These are phyloP conservation scores for Paramecium caudatum DNA, from an alignment of 73 alveolate genomes.

Conservation along the genomic window DNA sequence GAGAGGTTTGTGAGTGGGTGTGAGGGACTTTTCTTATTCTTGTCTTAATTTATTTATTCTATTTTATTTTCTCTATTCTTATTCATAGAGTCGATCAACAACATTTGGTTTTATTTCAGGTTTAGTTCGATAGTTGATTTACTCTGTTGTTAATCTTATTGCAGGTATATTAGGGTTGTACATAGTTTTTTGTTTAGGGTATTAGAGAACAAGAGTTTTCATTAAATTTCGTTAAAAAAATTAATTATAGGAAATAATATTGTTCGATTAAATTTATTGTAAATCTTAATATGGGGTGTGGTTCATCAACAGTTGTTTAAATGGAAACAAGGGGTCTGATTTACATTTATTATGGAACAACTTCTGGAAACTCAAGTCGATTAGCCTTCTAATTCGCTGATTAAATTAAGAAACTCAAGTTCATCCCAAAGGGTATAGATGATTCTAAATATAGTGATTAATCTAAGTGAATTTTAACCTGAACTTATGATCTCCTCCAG, in stretches of 20 bases:
- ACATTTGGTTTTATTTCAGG: not conserved
- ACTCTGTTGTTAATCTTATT: not conserved
- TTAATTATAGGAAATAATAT: not conserved
- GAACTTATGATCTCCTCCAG: not conserved
- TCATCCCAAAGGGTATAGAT: constrained; percentile 56
- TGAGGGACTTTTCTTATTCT: not conserved
- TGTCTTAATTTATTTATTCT: not conserved
- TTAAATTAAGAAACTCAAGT: constrained; percentile 30
- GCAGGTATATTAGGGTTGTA: constrained; percentile 46
- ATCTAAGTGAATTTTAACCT: constrained; percentile 71
- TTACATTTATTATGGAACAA: constrained; percentile 69
- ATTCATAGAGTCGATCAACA: constrained; percentile 32
- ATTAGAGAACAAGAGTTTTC: constrained; percentile 56
- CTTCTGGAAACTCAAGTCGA: constrained; percentile 70
- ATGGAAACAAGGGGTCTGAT: constrained; percentile 72
- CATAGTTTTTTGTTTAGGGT: constrained; percentile 40
- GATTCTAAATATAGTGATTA: not conserved
- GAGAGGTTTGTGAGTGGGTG: not conserved
- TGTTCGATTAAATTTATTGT: not conserved
- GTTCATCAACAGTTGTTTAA: not conserved
- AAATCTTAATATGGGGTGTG: constrained; percentile 11
- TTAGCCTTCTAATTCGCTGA: constrained; percentile 70
- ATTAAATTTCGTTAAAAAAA: constrained; percentile 41
- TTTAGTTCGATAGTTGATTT: not conserved
- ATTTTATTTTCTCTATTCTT: constrained; percentile 27